Conservation (phyloP, 1,284 basidiomycete species). For the Marasmius tenuissimus region DNA sequence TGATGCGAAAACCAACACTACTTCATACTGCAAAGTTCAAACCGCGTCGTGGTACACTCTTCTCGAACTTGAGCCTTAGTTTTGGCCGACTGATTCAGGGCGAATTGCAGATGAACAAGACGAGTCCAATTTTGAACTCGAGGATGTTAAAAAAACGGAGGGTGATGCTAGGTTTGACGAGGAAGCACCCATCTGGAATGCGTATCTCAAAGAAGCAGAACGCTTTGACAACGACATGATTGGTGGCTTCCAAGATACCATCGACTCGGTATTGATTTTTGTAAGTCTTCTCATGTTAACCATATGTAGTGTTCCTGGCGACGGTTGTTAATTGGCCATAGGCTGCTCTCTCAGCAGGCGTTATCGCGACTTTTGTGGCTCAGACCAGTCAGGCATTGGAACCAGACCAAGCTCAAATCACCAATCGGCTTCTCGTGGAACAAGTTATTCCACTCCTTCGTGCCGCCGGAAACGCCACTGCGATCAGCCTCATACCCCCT, state of each 20-base stretch:
- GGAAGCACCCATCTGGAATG: background rate
- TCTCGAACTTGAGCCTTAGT: background rate
- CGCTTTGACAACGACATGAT: background rate
- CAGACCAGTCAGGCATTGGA: background rate
- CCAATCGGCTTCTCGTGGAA: slow-evolving; percentile 31
- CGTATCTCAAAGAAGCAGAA: background rate
- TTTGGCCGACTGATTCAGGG: background rate
- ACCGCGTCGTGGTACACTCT: background rate
- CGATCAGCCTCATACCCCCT: background rate
- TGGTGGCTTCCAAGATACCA: background rate
- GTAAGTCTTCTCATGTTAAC: background rate
- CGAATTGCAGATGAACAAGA: background rate
- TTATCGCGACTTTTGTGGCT: background rate
- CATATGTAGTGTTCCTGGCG: background rate
- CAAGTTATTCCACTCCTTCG: background rate
- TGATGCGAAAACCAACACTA: background rate
- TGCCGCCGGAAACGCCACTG: background rate
- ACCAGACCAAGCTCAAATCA: slow-evolving; percentile 29
- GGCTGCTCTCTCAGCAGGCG: background rate
- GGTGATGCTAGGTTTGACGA: background rate
- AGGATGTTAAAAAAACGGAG: background rate
- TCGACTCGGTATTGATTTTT: background rate
- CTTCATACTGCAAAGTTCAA: background rate
- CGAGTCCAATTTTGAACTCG: background rate
- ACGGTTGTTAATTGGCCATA: background rate